Conservation (phyloP, 2,329 filamentous ascomycete species). For the Parafenestella ontariensis region DNA sequence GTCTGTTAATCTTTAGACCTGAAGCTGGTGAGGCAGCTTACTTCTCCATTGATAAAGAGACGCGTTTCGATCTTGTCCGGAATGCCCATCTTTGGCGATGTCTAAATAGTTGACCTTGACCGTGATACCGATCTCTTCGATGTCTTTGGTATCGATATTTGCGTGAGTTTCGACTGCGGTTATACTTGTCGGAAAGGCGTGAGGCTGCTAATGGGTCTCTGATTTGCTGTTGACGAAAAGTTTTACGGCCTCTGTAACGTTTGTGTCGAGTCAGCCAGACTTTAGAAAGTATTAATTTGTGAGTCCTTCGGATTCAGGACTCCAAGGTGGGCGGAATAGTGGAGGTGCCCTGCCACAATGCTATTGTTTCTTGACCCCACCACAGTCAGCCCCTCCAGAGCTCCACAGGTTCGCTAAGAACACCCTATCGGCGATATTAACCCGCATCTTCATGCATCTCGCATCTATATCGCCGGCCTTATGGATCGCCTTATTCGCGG, state of each 20-base stretch:
- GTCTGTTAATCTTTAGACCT: conserved; percentile 5
- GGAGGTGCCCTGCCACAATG: background rate
- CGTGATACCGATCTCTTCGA: too few species aligned
- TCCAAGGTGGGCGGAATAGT: background rate
- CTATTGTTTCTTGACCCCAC: conserved; percentile 19
- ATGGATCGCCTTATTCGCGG: conserved; percentile 18
- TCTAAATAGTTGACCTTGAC: too few species aligned
- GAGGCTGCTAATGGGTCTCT: background rate
- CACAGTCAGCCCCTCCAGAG: background rate
- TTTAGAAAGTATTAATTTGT: background rate
- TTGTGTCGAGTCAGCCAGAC: background rate
- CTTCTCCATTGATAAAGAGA: conserved; percentile 46
- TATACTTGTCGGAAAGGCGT: background rate
- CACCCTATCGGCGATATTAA: conserved; percentile 31
- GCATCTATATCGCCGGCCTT: conserved; percentile 21
- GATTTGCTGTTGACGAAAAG: too few species aligned
- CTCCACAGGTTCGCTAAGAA: conserved; percentile 9
- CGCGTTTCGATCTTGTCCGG: conserved; percentile 43
- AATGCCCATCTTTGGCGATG: conserved; percentile 27
- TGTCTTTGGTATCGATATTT: background rate
- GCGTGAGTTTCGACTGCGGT: background rate
- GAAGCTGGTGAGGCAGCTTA: conserved; percentile 5
- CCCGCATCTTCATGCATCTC: conserved; percentile 21
- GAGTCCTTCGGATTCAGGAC: background rate
- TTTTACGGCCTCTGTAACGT: too few species aligned